A percentile compares a stretch with the other conserved stretches of the same genome.
Evolutionary conservation across 495 filamentous ascomycete genomes (phyloP).

Genomic region (Lepidopterella palustris): DNA sequence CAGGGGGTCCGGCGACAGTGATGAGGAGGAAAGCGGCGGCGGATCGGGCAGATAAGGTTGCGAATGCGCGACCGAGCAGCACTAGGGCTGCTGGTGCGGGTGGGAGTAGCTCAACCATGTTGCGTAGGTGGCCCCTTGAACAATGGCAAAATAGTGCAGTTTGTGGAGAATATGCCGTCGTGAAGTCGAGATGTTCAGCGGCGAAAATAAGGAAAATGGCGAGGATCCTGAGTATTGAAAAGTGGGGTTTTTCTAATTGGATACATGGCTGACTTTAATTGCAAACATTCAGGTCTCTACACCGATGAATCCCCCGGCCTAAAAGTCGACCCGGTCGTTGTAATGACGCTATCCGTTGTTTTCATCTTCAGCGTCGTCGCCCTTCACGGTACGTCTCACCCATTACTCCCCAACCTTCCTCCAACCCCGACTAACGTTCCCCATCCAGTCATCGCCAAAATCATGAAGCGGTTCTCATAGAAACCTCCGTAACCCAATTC

Average conservation of each 20-base stretch:
- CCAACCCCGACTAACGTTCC: slow-evolving; percentile 14
- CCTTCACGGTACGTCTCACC: slow-evolving; percentile 71
- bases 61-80: slow-evolving; percentile 82
- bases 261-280: neutral
- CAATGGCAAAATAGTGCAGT: too few relatives aligned
- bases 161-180: too few relatives aligned
- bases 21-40: slow-evolving; percentile 90
- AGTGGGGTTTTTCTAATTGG: neutral
- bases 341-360: slow-evolving; percentile 85
- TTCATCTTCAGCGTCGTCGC: slow-evolving; percentile 99
- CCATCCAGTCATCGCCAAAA: slow-evolving; percentile 82
- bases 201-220: neutral
- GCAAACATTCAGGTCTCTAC: slow-evolving; percentile 64
- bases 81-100: slow-evolving; percentile 91
- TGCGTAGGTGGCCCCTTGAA: slow-evolving; percentile 57
- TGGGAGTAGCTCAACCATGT: slow-evolving; percentile 94
- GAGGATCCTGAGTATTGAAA: neutral
- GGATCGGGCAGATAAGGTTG: slow-evolving; percentile 89
- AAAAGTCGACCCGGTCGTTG: slow-evolving; percentile 95
- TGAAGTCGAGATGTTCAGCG: neutral
- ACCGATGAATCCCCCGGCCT: slow-evolving; percentile 95
- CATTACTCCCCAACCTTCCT: neutral
- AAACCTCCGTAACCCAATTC: neutral
- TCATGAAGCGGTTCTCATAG: slow-evolving; percentile 76
- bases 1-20: slow-evolving; percentile 91